Conservation (phyloP, 148 eudicot species). For the Pharnaceum exiguum region DNA sequence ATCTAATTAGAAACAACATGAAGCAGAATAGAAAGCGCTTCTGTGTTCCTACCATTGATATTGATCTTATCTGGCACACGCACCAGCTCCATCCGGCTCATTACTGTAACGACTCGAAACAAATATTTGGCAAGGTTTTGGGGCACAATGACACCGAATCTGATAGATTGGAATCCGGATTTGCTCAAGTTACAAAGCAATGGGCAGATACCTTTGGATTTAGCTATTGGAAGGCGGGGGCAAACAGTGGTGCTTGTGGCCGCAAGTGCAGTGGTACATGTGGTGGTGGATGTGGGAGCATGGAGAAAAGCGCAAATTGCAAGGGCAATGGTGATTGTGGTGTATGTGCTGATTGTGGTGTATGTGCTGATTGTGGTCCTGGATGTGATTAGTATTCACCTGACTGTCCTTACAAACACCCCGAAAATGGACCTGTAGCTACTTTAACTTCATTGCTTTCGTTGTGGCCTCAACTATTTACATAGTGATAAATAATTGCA, state of each 20-base stretch:
- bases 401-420: slow-evolving; percentile 3
- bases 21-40: slow-evolving; percentile 54
- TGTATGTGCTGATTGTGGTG: too few species aligned
- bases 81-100: slow-evolving; percentile 73
- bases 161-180: slow-evolving; percentile 85
- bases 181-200: slow-evolving; percentile 68
- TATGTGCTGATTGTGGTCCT: slow-evolving; percentile 33
- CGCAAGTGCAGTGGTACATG: too few species aligned
- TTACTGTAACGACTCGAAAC: slow-evolving; percentile 59
- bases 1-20: slow-evolving; percentile 71
- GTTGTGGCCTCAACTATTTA: too few species aligned
- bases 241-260: slow-evolving; percentile 43
- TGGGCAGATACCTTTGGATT: slow-evolving; percentile 79
- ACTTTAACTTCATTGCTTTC: background rate
- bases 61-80: slow-evolving; percentile 97
- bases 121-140: slow-evolving; percentile 66
- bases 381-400: too few species aligned
- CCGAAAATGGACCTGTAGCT: slow-evolving; percentile 8
- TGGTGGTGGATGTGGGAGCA: too few species aligned
- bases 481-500: too few species aligned
- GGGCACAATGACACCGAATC: slow-evolving; percentile 96
- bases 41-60: slow-evolving; percentile 88
- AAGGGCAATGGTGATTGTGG: too few species aligned
- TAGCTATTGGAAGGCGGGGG: slow-evolving; percentile 94
- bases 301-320: too few species aligned